Conservation (phyloP, 257 asterid genomes). For the Fraxinus pennsylvanica region DNA sequence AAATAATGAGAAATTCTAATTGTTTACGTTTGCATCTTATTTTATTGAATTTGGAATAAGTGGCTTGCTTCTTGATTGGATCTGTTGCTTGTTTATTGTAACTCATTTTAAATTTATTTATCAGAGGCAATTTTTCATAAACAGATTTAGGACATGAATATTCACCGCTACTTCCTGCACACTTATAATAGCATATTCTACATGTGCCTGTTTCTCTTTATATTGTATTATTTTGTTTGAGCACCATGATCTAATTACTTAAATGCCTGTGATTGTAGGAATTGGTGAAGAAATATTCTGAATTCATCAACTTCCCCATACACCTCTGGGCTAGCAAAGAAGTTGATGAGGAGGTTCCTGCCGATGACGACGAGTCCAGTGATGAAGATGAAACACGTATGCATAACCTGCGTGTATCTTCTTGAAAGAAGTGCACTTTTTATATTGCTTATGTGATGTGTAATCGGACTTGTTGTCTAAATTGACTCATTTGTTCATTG, state of each 20-base stretch:
- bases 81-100: neutral
- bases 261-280: slow-evolving; percentile 46
- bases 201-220: neutral
- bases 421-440: slow-evolving; percentile 11
- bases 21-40: neutral
- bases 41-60: neutral
- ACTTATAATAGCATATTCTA: neutral
- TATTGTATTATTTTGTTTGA: neutral
- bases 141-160: neutral
- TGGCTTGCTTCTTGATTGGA: neutral
- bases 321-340: slow-evolving; percentile 88
- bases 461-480: neutral
- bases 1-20: neutral
- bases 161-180: neutral
- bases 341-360: slow-evolving; percentile 88
- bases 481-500: slow-evolving; percentile 17
- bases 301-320: slow-evolving; percentile 92
- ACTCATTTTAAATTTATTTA: neutral
- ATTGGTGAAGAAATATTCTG: slow-evolving; percentile 83
- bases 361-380: slow-evolving; percentile 71
- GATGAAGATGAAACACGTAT: slow-evolving; percentile 75
- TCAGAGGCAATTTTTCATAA: neutral
- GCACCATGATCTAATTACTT: slow-evolving; percentile 5
- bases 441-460: neutral
- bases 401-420: slow-evolving; percentile 21